Base-by-base conservation (phyloP, 768 basidiomycete genomes). In the Lyophyllum decastes region DNA sequence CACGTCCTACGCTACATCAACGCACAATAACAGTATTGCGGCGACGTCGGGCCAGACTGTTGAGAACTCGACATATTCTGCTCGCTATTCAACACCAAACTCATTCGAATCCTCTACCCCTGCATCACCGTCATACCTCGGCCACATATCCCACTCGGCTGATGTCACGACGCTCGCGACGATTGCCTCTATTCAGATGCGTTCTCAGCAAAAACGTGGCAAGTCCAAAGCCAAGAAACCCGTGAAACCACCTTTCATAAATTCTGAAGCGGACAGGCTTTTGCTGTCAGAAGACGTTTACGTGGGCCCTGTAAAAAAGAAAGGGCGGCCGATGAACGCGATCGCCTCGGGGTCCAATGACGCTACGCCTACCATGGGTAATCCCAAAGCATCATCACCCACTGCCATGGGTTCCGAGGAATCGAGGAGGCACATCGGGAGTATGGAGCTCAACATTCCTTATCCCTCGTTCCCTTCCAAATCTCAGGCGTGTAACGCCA, bases 231-330 rank as follows among this genome's bases (percentile, higher is more conserved):
- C 47, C 19, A 65, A 61, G 48, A 64, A 63, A 46, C 58, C 54
- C 49, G 41, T 26, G 22, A 61, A 49, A 21, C 41, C 41, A 30
- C 44, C 60, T 30, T 48, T 48, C 53, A 55, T 51, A 38, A 51
- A 57, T 50, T 44, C 54, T 9, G 46, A 76, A 59, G 78, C 79
- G 1, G 79, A 80, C 56, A 75, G 74, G 64, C 64, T 80, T 8
- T 60, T 78, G 65, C 70, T 70, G 52, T 70, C 66, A 0, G 72
- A 77, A 24, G 73, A 76, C 35, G 77, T 77, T 6, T 78, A 78
- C 54, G 75, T 75, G 25, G 80, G 82, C 17, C 79, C 80, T n/a
- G 66, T 74, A 55, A 78, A 73, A 59, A 81, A 80, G 65, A 69
- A 81, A 66, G 73, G 71, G 26, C 69, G 79, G 58, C 78, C 78